Conservation (phyloP, 75 land plant species). For the Ceratopteris richardii region DNA sequence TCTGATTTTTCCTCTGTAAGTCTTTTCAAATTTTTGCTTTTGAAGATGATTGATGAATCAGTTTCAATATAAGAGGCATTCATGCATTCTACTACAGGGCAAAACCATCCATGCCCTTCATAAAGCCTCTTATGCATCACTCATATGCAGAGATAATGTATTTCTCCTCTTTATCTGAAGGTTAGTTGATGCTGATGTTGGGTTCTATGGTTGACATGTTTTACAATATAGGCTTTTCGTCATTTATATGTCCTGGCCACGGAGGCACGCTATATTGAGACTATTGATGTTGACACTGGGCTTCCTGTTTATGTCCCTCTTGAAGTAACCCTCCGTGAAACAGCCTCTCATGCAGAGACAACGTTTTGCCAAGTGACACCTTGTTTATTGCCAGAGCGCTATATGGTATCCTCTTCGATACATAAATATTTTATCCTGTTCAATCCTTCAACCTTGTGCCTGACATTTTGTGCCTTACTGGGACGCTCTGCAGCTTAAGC, state of each 20-base stretch:
- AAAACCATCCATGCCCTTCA: too few species aligned
- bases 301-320: constrained; percentile 88
- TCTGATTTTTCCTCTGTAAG: too few species aligned
- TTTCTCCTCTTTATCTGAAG: too few species aligned
- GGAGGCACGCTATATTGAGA: constrained; percentile 88
- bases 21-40: neutral
- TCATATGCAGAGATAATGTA: too few species aligned
- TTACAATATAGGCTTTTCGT: constrained; percentile 72
- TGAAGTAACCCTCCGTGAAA: constrained; percentile 71
- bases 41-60: too few species aligned
- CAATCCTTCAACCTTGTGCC: too few species aligned
- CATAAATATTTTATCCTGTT: neutral
- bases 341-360: constrained; percentile 66
- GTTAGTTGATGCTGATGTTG: too few species aligned
- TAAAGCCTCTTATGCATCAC: too few species aligned
- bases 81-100: too few species aligned
- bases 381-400: constrained; percentile 90
- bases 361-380: constrained; percentile 86
- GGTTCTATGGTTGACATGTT: too few species aligned
- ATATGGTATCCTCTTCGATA: constrained; percentile 43
- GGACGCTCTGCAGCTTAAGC: constrained; percentile 68
- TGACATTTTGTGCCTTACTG: too few species aligned
- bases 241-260: constrained; percentile 96
- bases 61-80: too few species aligned
- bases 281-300: constrained; percentile 97